Percentiles rank a stretch among this genome's conserved stretches.
Evolutionary conservation across 78 protist genomes (phyloP).

Genomic region (Dictyostelium intermedium): DNA sequence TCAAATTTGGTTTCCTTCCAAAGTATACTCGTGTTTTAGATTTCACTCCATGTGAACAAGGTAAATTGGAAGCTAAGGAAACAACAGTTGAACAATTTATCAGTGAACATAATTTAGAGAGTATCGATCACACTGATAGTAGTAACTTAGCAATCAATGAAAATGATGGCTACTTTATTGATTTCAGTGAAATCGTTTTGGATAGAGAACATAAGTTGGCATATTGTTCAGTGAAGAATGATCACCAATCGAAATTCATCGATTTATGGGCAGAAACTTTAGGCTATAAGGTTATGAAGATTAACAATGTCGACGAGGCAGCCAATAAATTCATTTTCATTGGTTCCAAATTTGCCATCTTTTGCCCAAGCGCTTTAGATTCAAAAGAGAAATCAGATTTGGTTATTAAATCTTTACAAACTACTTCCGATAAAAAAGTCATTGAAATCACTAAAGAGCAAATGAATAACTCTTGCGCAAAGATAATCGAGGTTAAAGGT

Average conservation of each 20-base stretch:
- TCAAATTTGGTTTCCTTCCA: constrained; percentile 21
- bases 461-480: constrained; percentile 25
- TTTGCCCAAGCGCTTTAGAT: constrained; percentile 27
- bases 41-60: constrained; percentile 52
- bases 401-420: background rate
- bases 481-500: constrained; percentile 5
- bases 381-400: background rate
- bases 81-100: constrained; percentile 20
- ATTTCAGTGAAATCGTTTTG: constrained; percentile 37
- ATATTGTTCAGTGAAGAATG: constrained; percentile 17
- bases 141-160: background rate
- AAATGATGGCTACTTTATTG: background rate
- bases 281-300: constrained; percentile 21
- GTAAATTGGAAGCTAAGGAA: background rate
- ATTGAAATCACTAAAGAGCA: background rate
- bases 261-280: constrained; percentile 12
- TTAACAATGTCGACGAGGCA: background rate
- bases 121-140: background rate
- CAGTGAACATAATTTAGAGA: background rate
- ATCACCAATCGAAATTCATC: background rate
- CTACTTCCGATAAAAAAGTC: background rate
- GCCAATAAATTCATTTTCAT: constrained; percentile 19
- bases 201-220: constrained; percentile 50
- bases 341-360: constrained; percentile 26
- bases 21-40: constrained; percentile 25